Evolutionary conservation across 2,329 filamentous ascomycete species (phyloP).

Genomic region (Emmonsiellopsis sp.): DNA sequence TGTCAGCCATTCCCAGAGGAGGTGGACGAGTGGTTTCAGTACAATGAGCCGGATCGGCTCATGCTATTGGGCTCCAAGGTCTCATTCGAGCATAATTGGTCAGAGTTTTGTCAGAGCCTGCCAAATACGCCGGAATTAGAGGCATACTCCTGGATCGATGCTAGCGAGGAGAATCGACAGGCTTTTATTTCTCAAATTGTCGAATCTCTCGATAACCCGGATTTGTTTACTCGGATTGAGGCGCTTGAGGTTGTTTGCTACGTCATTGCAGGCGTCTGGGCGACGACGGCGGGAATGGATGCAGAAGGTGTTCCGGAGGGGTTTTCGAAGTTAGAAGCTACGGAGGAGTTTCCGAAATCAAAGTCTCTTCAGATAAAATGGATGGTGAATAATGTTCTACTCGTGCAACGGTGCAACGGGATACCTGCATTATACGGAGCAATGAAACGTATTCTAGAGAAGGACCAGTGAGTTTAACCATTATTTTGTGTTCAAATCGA

Average conservation of each 20-base stretch:
- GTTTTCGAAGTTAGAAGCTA: slow-evolving; percentile 6
- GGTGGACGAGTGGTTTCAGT: slow-evolving; percentile 95
- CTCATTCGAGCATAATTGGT: slow-evolving; percentile 70
- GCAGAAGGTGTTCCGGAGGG: slow-evolving; percentile 25
- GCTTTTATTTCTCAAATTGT: slow-evolving; percentile 32
- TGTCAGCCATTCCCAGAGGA: slow-evolving; percentile 70
- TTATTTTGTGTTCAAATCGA: not conserved
- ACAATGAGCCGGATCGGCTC: slow-evolving; percentile 75
- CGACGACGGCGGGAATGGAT: slow-evolving; percentile 49
- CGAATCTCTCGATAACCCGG: slow-evolving; percentile 26
- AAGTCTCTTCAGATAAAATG: slow-evolving; percentile 39
- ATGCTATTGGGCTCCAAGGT: slow-evolving; percentile 66
- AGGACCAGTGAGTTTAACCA: slow-evolving; percentile 17
- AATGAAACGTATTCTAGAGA: slow-evolving; percentile 30
- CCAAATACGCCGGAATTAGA: slow-evolving; percentile 22
- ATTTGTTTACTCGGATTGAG: slow-evolving; percentile 34
- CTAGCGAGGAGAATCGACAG: slow-evolving; percentile 42
- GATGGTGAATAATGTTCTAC: slow-evolving; percentile 34
- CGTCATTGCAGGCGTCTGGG: slow-evolving; percentile 60
- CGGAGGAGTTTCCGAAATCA: slow-evolving; percentile 35
- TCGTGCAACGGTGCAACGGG: slow-evolving; percentile 28
- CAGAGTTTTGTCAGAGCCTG: slow-evolving; percentile 36
- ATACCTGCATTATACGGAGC: slow-evolving; percentile 28
- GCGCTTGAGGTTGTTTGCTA: slow-evolving; percentile 39
- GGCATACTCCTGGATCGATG: slow-evolving; percentile 56